Conservation (phyloP, 768 basidiomycete species). For the Pluteus cervinus region DNA sequence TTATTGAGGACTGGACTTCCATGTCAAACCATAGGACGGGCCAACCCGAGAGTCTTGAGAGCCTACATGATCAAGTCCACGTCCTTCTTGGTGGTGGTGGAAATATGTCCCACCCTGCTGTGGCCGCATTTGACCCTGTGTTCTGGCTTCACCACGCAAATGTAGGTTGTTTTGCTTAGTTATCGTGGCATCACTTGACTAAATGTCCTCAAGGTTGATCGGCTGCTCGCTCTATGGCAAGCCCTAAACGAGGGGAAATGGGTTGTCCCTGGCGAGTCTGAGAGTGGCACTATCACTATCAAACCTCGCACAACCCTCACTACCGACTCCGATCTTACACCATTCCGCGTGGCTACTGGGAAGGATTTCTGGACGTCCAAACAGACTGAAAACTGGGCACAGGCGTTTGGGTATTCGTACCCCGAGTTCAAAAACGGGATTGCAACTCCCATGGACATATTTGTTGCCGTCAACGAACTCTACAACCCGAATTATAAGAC, state of each 20-base stretch:
- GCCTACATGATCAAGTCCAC: slow-evolving; percentile 45
- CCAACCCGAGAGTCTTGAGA: slow-evolving; percentile 41
- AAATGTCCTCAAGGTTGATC: no score
- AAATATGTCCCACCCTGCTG: slow-evolving; percentile 33
- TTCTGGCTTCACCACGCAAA: slow-evolving; percentile 51
- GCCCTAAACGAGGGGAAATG: slow-evolving; percentile 37
- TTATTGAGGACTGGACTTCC: slow-evolving; percentile 31
- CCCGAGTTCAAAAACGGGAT: no score
- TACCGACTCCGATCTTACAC: no score
- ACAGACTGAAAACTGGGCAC: slow-evolving; percentile 19
- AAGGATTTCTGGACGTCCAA: slow-evolving; percentile 36
- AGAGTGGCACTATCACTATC: no score
- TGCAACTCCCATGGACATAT: no score
- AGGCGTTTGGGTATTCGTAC: slow-evolving; percentile 39
- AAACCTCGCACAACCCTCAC: no score
- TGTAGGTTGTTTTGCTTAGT: no score
- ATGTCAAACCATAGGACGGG: slow-evolving; percentile 47
- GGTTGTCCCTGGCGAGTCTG: slow-evolving; percentile 29
- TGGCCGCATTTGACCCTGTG: slow-evolving; percentile 48
- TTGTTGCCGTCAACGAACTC: no score
- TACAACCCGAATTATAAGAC: no score
- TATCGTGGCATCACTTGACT: no score
- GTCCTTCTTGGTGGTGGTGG: slow-evolving; percentile 34
- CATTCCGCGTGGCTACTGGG: slow-evolving; percentile 35
- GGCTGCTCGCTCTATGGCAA: slow-evolving; percentile 43